Conservation (phyloP, 2,329 filamentous ascomycete species). For the Diplodia sapinea region DNA sequence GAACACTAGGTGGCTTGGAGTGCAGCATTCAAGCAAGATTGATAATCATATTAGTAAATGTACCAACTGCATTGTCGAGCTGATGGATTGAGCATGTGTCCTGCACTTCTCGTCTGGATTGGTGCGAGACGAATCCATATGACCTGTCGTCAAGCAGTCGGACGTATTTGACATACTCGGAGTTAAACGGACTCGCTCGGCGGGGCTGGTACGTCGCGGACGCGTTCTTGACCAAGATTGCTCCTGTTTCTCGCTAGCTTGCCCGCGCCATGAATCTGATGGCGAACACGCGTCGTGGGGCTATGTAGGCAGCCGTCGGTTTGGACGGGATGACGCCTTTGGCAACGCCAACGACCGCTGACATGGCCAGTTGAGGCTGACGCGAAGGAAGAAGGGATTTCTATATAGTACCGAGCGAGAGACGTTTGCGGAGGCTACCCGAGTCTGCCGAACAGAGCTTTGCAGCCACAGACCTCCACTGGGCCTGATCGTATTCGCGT, state of each 20-base stretch:
- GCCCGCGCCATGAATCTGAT: neutral
- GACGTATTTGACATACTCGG: neutral
- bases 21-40: neutral
- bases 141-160: neutral
- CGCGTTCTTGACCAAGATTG: neutral
- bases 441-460: neutral
- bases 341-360: neutral
- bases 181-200: neutral
- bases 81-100: neutral
- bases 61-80: neutral
- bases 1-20: slow-evolving; percentile 4
- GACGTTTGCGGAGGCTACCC: neutral
- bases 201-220: neutral
- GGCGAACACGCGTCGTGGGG: slow-evolving; percentile 2
- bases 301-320: neutral
- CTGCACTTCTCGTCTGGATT: neutral
- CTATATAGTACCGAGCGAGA: slow-evolving; percentile 3
- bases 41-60: neutral
- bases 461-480: neutral
- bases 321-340: neutral
- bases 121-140: neutral
- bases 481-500: slow-evolving; percentile 23
- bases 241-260: neutral
- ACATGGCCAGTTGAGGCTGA: neutral
- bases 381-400: neutral